Evolutionary conservation across 192 early-diverging fungal species (phyloP), one percentile per base, ranked within the genome.

Genomic region (Pecoramyces ruminantium): DNA sequence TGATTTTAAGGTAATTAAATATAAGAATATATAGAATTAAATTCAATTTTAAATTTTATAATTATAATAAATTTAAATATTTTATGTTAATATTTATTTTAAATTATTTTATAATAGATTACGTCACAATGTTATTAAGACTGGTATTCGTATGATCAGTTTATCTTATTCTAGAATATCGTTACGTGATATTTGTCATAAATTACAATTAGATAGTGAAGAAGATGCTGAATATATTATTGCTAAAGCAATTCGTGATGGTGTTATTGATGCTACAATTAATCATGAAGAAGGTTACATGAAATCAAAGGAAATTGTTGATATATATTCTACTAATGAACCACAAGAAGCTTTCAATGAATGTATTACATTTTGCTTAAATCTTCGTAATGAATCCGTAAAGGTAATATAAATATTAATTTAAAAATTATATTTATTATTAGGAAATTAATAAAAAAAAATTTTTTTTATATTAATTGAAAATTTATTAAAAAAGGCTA

Each of bases 201-300:
- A 97, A 88, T 89, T 99, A 79, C 95, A 97, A 81, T 84, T 99
- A 85, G 97, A 99, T 84, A 94, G 94, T 83, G 98, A 99, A 85
- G 96, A 98, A 83, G 97, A 98, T 83, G 98, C 97, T 30, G 96
- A 99, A 86, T 98, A 96, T 87, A 98, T 99, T 86, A 96, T 99
- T 2, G 94, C 95, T 29, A 99, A 99, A 88, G 94, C 98, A 29
- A 97, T 99, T 81, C 92, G 96, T 78, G 98, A 99, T 83, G 98
- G 97, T 79, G 97, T 99, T 25, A 97, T 99, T 86, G 96, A 97
- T 86, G 98, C 97, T 27, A 92, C 91, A 0, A 90, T 98, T 51
- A 94, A 99, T 83, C 97, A 99, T 84, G 93, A 96, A 83, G 92
- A 91, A 80, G 97, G 96, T 0, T 96, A 88, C 82, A 94, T 99